Base-by-base conservation (phyloP, 108 stramenopile genomes). In the Stephanodiscus triporus region DNA sequence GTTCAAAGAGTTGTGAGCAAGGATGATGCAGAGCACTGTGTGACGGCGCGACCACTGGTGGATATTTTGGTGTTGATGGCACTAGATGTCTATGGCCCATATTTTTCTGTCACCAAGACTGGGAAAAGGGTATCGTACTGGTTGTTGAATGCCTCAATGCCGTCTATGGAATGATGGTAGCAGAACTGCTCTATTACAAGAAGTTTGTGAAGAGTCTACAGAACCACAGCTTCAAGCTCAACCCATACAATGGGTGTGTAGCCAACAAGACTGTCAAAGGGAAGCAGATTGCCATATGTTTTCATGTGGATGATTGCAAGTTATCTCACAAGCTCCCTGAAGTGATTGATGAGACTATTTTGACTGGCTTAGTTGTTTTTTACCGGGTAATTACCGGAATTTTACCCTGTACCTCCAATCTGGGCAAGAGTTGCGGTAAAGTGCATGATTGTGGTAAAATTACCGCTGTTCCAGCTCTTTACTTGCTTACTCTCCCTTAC, bases 241-340 rank as follows among this genome's bases (percentile, higher is more conserved):
- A 82, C 56, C 76, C 81, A 24, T 77, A 82, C 61, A 70, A 82
- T 19, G 70, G 70, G 9, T 82, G 70, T 37, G 75, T 82, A 0
- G 32, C 43, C 0, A 82, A 72, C 70, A 73, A 72, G 34, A 51
- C 9, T 11, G 56, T 74, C 24, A 71, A 82, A 23, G 81, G 77
- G 13, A 69, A 73, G 42, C 73, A 78, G 27, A n/a, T 38, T 2
- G 74, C 82, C 1, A 67, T 78, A 5, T 13, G 16, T 10, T 83
- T 40, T 53, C 55, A 85, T 76, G 77, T 82, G 0, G 80, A 82
- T 68, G 80, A 85, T 57, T 14, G 53, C 16, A 79, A 79, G 53
- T 70, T 79, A 0, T 78, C 77, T 0, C 84, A 85, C 20, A 53
- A 69, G n/a, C n/a, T n/a, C n/a, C n/a, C n/a, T n/a, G n/a, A n/a